Evolutionary conservation across 2,329 filamentous ascomycete species (phyloP).

Genomic region (Salinomyces thailandicus): DNA sequence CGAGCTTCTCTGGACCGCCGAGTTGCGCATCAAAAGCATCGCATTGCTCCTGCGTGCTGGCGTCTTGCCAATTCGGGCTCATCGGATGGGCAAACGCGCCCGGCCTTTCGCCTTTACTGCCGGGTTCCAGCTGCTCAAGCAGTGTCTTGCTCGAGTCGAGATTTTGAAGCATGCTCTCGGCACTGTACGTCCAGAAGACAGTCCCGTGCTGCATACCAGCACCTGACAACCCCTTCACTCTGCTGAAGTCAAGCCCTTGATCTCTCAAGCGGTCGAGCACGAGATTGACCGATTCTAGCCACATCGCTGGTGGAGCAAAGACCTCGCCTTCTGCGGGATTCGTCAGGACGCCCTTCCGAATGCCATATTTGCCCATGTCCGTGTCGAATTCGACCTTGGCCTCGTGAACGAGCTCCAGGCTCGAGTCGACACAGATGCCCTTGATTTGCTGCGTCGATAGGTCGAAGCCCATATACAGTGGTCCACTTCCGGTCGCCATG

Average conservation of each 20-base stretch:
- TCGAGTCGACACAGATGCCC: constrained; percentile 74
- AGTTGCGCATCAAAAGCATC: constrained; percentile 72
- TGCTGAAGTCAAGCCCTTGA: constrained; percentile 59
- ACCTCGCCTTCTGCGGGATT: constrained; percentile 79
- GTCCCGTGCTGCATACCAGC: constrained; percentile 97
- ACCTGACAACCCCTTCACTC: constrained; percentile 73
- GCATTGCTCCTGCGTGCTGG: constrained; percentile 85
- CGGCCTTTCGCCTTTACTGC: constrained; percentile 29
- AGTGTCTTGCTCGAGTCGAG: constrained; percentile 54
- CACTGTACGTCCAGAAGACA: constrained; percentile 75
- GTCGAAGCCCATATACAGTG: constrained; percentile 58
- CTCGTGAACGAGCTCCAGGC: constrained; percentile 69
- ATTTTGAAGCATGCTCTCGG: constrained; percentile 51
- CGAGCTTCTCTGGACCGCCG: constrained; percentile 57
- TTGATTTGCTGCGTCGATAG: constrained; percentile 96
- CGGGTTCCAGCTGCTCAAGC: constrained; percentile 55
- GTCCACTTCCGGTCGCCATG: neutral
- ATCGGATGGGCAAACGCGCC: constrained; percentile 70
- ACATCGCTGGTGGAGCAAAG: constrained; percentile 85
- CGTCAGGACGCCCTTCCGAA: constrained; percentile 78
- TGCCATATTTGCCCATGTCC: constrained; percentile 59
- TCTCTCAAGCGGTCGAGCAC: constrained; percentile 64
- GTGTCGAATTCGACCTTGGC: constrained; percentile 93
- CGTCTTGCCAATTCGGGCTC: constrained; percentile 96
- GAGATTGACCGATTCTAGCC: constrained; percentile 83